These are phyloP conservation scores for Scutellaria minor DNA, from an alignment of 257 asterid species.

Conservation along the genomic window DNA sequence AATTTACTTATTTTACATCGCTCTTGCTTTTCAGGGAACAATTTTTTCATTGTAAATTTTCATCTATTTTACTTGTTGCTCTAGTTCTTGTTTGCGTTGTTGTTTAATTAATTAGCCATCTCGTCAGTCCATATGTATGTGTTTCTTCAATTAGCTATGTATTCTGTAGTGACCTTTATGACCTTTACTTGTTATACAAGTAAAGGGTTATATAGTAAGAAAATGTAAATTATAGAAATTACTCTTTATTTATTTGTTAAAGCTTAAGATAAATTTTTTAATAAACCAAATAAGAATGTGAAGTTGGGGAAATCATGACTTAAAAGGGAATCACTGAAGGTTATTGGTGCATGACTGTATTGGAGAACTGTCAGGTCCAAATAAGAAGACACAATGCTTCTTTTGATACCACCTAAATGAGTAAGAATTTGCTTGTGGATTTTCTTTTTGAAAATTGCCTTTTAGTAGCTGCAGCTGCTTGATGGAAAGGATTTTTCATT, in stretches of 20 bases:
- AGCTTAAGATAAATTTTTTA: neutral
- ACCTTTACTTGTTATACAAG: neutral
- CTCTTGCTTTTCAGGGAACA: neutral
- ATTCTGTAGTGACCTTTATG: slow-evolving; percentile 12
- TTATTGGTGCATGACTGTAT: neutral
- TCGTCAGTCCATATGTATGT: neutral
- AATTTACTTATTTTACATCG: slow-evolving; percentile 10
- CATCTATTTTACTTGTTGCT: slow-evolving; percentile 24
- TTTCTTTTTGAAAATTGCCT: no score
- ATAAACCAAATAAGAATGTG: neutral
- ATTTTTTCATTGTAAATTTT: neutral
- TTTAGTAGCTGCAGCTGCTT: no score
- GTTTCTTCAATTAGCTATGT: neutral
- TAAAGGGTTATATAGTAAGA: neutral
- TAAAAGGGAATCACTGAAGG: neutral
- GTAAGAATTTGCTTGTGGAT: no score
- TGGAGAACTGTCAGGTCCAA: neutral
- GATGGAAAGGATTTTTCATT: no score
- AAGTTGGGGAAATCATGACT: neutral
- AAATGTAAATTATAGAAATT: neutral
- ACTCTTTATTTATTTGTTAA: neutral
- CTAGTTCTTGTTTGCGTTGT: slow-evolving; percentile 21
- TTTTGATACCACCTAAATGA: neutral
- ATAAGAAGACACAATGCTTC: neutral
- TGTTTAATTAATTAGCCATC: slow-evolving; percentile 5